Conservation (phyloP, 345 rosid species). For the Geranium rotundifolium region DNA sequence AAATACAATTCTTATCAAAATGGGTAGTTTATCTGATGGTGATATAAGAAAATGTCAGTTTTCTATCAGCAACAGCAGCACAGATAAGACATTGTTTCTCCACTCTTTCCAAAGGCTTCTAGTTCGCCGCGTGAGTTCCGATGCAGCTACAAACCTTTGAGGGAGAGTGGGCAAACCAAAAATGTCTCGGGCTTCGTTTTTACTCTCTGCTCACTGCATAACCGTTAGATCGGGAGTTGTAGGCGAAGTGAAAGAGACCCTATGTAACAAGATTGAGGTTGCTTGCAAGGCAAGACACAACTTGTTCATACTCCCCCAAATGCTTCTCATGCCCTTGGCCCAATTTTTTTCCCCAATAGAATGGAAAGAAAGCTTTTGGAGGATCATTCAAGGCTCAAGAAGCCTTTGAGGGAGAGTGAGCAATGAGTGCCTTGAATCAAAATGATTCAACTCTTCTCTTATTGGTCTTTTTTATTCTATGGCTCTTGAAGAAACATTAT, state of each 20-base stretch:
- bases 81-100: slow-evolving; percentile 12
- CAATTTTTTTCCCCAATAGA: neutral
- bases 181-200: slow-evolving; percentile 3
- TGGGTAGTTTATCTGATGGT: too few species aligned
- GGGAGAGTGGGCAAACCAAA: slow-evolving; percentile 18
- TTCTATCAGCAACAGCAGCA: too few species aligned
- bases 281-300: slow-evolving; percentile 14
- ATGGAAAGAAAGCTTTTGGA: neutral
- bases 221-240: too few species aligned
- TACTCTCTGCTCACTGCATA: neutral
- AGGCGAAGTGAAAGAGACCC: too few species aligned
- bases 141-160: slow-evolving; percentile 19
- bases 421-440: slow-evolving; percentile 7
- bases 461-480: neutral
- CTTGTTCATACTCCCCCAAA: slow-evolving; percentile 25
- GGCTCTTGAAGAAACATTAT: neutral
- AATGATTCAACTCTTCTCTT: neutral
- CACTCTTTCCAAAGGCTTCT: slow-evolving; percentile 14
- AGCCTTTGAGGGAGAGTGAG: slow-evolving; percentile 10
- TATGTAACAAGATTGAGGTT: too few species aligned
- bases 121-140: neutral
- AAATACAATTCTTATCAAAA: too few species aligned
- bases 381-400: neutral
- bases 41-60: too few species aligned
- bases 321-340: slow-evolving; percentile 7